Evolutionary conservation across 805 yeast genomes (phyloP).

Genomic region (Yarrowia sp.): DNA sequence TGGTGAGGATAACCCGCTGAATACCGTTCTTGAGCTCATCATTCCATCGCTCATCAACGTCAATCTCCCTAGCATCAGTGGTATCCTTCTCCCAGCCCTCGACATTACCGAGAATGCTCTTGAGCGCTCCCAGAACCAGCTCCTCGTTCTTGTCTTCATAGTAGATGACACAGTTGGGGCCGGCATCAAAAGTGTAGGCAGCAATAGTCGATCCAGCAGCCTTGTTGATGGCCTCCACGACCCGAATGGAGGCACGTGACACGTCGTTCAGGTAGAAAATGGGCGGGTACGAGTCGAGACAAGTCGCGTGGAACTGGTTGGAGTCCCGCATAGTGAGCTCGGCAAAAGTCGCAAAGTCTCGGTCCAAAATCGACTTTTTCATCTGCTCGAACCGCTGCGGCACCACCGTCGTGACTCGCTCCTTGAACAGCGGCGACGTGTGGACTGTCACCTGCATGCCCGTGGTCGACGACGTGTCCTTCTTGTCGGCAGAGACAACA

Average conservation of each 20-base stretch:
- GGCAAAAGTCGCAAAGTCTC: slow-evolving; percentile 78
- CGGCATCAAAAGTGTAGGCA: slow-evolving; percentile 98
- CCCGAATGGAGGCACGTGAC: slow-evolving; percentile 74
- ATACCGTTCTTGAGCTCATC: slow-evolving; percentile 65
- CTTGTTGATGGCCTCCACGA: slow-evolving; percentile 75
- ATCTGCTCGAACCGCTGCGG: slow-evolving; percentile 81
- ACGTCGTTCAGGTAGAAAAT: slow-evolving; percentile 92
- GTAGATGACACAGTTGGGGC: slow-evolving; percentile 97
- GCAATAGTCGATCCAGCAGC: slow-evolving; percentile 64
- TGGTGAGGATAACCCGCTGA: slow-evolving; percentile 76
- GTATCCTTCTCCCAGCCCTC: slow-evolving; percentile 64
- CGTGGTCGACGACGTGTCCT: slow-evolving; percentile 89
- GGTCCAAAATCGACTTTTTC: slow-evolving; percentile 70
- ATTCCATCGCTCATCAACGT: slow-evolving; percentile 45
- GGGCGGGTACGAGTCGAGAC: slow-evolving; percentile 93
- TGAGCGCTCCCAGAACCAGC: slow-evolving; percentile 67
- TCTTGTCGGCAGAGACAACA: slow-evolving; percentile 89
- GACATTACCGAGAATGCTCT: slow-evolving; percentile 56
- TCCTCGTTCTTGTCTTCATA: slow-evolving; percentile 73
- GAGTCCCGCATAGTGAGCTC: slow-evolving; percentile 94
- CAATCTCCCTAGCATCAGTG: slow-evolving; percentile 30
- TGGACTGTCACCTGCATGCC: slow-evolving; percentile 96
- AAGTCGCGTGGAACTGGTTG: slow-evolving; percentile 97
- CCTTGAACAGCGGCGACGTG: slow-evolving; percentile 80
- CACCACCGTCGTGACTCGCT: slow-evolving; percentile 77